Evolutionary conservation across 2,329 filamentous ascomycete genomes (phyloP), one percentile per base, ranked within the genome.

Genomic region (Colletotrichum eremochloae): DNA sequence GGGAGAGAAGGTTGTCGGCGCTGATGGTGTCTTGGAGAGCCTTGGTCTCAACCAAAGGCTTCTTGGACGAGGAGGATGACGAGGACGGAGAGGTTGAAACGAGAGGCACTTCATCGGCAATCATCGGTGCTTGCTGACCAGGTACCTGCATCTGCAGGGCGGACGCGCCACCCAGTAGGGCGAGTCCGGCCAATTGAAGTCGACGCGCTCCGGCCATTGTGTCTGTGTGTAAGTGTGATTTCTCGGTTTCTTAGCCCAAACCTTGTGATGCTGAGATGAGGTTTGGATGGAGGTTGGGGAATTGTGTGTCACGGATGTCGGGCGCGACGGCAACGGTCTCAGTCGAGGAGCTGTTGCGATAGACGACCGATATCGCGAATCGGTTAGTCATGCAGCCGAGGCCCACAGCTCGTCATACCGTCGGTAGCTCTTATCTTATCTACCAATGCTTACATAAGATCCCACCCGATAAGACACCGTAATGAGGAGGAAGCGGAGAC

Each of bases 1-100:
- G 88, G 6, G 83, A 80, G 53, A 91, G 80, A 8, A 94, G 87
- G 33, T 86, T 88, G 24, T 88, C 82, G 52, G 82, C 80, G 24
- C 82, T 84, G 80, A 94, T 91, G 71, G 82, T 83, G 20, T 81
- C 82, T 80, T 93, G 89, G 2, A 93, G 84, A 18, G 82, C 80
- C 77, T 89, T 82, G 58, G 87, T 87, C 77, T 86, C 86, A 60
- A 91, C 82, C 65, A 89, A 71, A 1, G 83, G 84, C 75, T 79
- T 78, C 76, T 80, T 70, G 56, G 42, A 31, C 8, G 67, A 58
- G 15, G 70, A 60, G 9, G 60, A 52, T 7, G 70, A 60, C 33
- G 60, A 52, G 7, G 70, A 58, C 33, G 52, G 55, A 38, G 60
- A 64, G 24, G 58, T 50, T 50, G 60, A 64, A 7, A 62, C 8